Percentiles rank a stretch among this genome's conserved stretches.
phyloP scores from a whole-genome alignment of 2,329 filamentous ascomycete genomes.

The Colletotrichum sp. region DNA sequence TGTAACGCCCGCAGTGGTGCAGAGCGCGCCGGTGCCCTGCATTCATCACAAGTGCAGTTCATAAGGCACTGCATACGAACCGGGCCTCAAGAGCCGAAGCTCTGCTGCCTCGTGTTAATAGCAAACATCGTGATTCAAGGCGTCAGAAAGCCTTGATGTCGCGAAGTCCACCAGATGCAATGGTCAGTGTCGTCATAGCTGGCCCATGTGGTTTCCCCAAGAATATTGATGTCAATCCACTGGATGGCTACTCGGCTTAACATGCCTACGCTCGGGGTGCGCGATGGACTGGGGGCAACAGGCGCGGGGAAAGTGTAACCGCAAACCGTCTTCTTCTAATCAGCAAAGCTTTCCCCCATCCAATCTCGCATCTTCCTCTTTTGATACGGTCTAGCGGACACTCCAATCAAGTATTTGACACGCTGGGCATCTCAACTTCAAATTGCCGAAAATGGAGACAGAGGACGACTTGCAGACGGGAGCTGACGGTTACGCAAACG shows the following conservation, averaged over 20 bases:
- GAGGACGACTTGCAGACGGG: not conserved
- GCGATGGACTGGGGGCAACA: not conserved
- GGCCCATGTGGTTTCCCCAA: not conserved
- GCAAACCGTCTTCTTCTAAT: not conserved
- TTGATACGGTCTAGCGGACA: not conserved
- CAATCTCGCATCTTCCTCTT: not conserved
- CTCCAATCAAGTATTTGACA: not conserved
- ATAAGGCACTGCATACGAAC: not conserved
- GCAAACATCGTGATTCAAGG: not conserved
- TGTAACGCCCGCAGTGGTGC: not conserved
- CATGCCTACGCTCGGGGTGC: not conserved
- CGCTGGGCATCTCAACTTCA: slow-evolving; percentile 5
- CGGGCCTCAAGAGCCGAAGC: not conserved
- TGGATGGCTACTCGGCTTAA: not conserved
- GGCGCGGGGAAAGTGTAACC: not conserved
- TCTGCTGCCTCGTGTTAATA: not conserved
- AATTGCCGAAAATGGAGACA: not conserved
- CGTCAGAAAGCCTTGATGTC: not conserved
- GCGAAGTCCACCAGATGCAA: not conserved
- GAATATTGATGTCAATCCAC: not conserved
- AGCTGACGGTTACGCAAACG: slow-evolving; percentile 6
- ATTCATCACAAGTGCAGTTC: not conserved
- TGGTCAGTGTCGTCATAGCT: not conserved
- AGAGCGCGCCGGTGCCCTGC: slow-evolving; percentile 4
- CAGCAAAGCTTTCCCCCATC: not conserved